Evolutionary conservation across 106 monocot species (phyloP), one percentile per base, ranked within the genome.

Genomic region (Triglochin maritima): DNA sequence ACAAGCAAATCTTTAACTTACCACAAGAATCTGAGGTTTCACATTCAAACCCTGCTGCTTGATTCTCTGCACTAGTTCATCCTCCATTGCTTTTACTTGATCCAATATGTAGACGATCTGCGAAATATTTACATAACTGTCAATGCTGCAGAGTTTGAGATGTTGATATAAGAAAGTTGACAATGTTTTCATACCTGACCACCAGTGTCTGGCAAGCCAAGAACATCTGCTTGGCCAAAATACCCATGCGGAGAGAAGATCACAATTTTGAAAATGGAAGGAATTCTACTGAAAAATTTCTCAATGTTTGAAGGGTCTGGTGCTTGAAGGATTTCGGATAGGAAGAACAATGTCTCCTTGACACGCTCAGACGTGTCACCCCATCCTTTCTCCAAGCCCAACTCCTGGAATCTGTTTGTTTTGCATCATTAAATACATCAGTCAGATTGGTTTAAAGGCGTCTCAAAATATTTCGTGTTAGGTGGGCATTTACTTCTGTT

Each of bases 361-460:
- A 81, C 90, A 62, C 79, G 68, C 50, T 85, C 90, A 0, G 90
- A 90, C 6, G 74, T 95, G 59, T 90, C 85, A 7, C 95, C 95
- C 95, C 95, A 95, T 79, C 95, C 95, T 66, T 83, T 87, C 81
- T 83, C 87, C 52, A 95, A 74, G 16, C 95, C 95, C 85, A 85
- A 95, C 58, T 90, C 87, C 51, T 85, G 76, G 74, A 95, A 95
- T 63, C 95, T 95, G 79, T 56, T 42, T 50, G 7, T 29, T 29
- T 29, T 29, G 29, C 29, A 29, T 29, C 29, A 29, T 29, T 29
- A 29, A 29, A 29, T 29, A 29, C 29, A 29, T 29, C 29, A 1
- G 29, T 29, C 29, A 29, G 29, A 29, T 29, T 29, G 29, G 29
- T 29, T 29, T 1, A 29, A 29, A 29, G 29, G 29, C 29, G 29